Conservation (phyloP, 2,329 filamentous ascomycete genomes). For the Herpomyces periplanetae region DNA sequence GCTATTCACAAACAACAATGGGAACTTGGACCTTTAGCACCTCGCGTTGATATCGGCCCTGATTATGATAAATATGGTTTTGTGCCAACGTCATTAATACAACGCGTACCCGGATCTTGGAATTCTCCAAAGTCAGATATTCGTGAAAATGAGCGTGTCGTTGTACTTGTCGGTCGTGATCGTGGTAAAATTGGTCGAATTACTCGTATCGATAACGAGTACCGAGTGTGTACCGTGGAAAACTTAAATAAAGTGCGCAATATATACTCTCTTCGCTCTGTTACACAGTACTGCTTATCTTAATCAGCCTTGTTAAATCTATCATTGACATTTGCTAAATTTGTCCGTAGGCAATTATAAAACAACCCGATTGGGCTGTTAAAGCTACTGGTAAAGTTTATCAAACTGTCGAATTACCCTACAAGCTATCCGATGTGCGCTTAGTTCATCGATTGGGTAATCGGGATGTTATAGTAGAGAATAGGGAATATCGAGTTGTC, state of each 20-base stretch:
- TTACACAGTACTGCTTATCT: no score
- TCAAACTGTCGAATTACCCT: slow-evolving; percentile 11
- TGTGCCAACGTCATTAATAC: no score
- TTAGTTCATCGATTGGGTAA: slow-evolving; percentile 40
- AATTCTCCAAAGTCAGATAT: slow-evolving; percentile 6
- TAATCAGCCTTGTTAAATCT: no score
- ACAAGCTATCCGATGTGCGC: slow-evolving; percentile 30
- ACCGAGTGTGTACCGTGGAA: slow-evolving; percentile 7
- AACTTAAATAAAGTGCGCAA: slow-evolving; percentile 9
- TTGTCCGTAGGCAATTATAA: no score
- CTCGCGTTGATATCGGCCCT: slow-evolving; percentile 26
- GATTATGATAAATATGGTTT: slow-evolving; percentile 18
- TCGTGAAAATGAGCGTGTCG: slow-evolving; percentile 29
- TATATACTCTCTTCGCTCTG: slow-evolving; percentile 1
- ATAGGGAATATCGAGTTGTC: slow-evolving; percentile 16
- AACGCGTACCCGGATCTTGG: slow-evolving; percentile 6
- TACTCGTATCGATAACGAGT: slow-evolving; percentile 10
- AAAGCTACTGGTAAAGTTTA: no score
- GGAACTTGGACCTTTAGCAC: slow-evolving; percentile 34
- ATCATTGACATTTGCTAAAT: no score
- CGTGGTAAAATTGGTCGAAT: slow-evolving; percentile 53
- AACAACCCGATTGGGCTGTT: no score
- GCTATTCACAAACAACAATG: no score
- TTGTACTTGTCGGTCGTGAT: slow-evolving; percentile 33
- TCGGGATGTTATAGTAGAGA: slow-evolving; percentile 37